phyloP scores from a whole-genome alignment of 257 asterid species.

The Nicotiana attenuata region DNA sequence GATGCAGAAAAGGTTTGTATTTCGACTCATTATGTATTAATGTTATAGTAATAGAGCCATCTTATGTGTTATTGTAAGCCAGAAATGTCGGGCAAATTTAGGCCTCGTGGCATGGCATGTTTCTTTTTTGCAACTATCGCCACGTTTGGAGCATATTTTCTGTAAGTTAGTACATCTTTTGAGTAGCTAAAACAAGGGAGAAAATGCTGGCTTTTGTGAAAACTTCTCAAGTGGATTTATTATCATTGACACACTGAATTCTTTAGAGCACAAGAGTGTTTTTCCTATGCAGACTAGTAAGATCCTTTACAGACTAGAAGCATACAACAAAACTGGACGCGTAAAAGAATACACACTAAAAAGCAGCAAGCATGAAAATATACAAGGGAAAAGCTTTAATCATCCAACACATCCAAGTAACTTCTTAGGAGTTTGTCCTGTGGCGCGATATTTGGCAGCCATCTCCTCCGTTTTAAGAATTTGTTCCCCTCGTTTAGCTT shows the following conservation, averaged over 20 bases:
- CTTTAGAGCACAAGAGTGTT: background rate
- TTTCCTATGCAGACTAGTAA: background rate
- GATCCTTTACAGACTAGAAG: background rate
- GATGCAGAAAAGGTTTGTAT: constrained; percentile 1
- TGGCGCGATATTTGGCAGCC: constrained; percentile 66
- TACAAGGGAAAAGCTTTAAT: constrained; percentile 13
- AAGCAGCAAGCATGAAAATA: background rate
- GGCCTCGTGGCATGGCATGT: background rate
- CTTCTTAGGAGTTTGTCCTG: constrained; percentile 49
- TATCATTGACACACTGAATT: background rate
- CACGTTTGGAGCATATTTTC: background rate
- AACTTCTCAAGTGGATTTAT: background rate
- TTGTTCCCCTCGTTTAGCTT: constrained; percentile 56
- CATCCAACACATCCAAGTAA: constrained; percentile 59
- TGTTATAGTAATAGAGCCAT: background rate
- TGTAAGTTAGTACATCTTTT: background rate
- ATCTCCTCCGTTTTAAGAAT: constrained; percentile 54
- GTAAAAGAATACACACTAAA: constrained; percentile 4
- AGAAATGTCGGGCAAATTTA: background rate
- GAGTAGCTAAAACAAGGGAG: background rate
- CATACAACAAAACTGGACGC: background rate
- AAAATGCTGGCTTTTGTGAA: background rate
- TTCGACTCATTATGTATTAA: background rate
- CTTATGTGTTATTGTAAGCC: background rate
- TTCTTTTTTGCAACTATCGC: background rate